These are phyloP conservation scores for Acanthamoeba healyi DNA, from an alignment of 208 protist species.

Conservation along the genomic window DNA sequence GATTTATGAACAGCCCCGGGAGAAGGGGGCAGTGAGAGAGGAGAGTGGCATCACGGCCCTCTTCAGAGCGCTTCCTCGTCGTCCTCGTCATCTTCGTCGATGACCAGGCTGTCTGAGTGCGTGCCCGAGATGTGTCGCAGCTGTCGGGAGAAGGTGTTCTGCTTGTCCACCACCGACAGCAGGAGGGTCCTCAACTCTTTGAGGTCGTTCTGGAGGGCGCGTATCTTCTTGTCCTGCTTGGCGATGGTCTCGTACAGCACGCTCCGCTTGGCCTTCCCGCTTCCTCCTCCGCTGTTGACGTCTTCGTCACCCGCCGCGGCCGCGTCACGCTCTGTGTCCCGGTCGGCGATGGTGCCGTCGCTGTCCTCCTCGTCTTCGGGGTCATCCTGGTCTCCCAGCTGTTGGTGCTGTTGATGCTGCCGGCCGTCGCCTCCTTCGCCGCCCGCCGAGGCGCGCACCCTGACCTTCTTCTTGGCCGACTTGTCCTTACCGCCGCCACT, in stretches of 20 bases:
- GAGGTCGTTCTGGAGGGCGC: constrained; percentile 51
- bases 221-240: constrained; percentile 60
- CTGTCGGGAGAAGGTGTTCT: constrained; percentile 41
- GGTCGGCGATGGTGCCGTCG: background rate
- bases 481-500: background rate
- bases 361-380: constrained; percentile 18
- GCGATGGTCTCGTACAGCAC: constrained; percentile 41
- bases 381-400: background rate
- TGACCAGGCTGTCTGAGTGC: constrained; percentile 18
- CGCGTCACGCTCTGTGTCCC: background rate
- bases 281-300: background rate
- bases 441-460: background rate
- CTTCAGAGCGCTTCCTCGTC: constrained; percentile 4
- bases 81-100: constrained; percentile 47
- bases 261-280: constrained; percentile 31
- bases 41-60: background rate
- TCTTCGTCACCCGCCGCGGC: background rate
- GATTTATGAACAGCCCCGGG: background rate
- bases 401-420: background rate
- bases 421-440: background rate
- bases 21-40: background rate
- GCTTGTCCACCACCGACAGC: constrained; percentile 64
- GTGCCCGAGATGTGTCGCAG: constrained; percentile 22
- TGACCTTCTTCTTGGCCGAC: constrained; percentile 4
- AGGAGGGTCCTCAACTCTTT: constrained; percentile 63